A percentile compares a stretch with the other conserved stretches of the same genome.
Conservation (phyloP, 2,329 filamentous ascomycete species). For the Aspergillus viridinutans region DNA sequence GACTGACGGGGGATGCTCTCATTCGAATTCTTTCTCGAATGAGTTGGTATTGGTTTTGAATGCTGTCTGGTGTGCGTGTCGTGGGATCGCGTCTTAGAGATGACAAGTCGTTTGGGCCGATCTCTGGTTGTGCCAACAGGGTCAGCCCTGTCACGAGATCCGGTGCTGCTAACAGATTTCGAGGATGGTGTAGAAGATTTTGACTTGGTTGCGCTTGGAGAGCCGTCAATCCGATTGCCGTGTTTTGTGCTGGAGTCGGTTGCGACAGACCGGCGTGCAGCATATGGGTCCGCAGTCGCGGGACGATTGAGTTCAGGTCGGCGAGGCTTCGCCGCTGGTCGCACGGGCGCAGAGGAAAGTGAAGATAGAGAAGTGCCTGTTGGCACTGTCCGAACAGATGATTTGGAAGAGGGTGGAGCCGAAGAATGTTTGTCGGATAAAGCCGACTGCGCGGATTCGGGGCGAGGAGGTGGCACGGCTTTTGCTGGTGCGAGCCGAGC, state of each 20-base stretch:
- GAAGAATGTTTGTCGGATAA: slow-evolving; percentile 42
- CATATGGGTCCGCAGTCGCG: slow-evolving; percentile 32
- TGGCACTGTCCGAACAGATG: slow-evolving; percentile 32
- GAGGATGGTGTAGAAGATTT: slow-evolving; percentile 31
- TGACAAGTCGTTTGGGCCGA: slow-evolving; percentile 31
- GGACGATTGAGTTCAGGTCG: slow-evolving; percentile 35
- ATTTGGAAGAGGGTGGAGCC: slow-evolving; percentile 29
- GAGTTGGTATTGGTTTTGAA: slow-evolving; percentile 18
- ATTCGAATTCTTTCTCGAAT: slow-evolving; percentile 18
- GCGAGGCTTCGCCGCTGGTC: slow-evolving; percentile 40
- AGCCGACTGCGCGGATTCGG: slow-evolving; percentile 55
- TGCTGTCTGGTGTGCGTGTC: slow-evolving; percentile 14
- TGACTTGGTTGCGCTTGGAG: slow-evolving; percentile 21
- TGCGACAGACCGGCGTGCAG: slow-evolving; percentile 45
- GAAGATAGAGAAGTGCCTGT: slow-evolving; percentile 36
- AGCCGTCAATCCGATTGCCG: slow-evolving; percentile 21
- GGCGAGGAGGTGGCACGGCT: slow-evolving; percentile 45
- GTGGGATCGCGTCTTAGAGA: slow-evolving; percentile 25
- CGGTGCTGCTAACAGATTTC: slow-evolving; percentile 25
- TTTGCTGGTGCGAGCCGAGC: slow-evolving; percentile 42
- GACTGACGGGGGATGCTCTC: slow-evolving; percentile 15
- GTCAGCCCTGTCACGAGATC: slow-evolving; percentile 31
- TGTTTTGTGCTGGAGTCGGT: slow-evolving; percentile 46
- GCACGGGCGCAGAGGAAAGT: slow-evolving; percentile 57
- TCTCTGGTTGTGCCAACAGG: slow-evolving; percentile 22